Percentiles rank a stretch among this genome's conserved stretches.
Evolutionary conservation across 2,329 filamentous ascomycete genomes (phyloP).

Genomic region (Knufia fluminis): DNA sequence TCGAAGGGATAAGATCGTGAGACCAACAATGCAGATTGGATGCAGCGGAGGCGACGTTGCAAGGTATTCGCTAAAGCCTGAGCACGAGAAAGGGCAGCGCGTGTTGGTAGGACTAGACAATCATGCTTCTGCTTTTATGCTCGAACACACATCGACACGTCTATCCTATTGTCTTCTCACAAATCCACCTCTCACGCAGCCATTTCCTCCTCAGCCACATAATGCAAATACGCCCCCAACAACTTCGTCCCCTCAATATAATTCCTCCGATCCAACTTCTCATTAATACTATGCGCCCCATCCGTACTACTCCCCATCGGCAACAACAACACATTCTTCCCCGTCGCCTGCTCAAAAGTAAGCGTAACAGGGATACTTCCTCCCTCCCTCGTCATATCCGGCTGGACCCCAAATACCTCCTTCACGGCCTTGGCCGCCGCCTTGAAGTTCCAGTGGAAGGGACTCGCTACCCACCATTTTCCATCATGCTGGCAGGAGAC

Average conservation of each 20-base stretch:
- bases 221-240: slow-evolving; percentile 88
- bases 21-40: too few species aligned
- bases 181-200: too few species aligned
- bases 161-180: too few species aligned
- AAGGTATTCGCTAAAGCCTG: too few species aligned
- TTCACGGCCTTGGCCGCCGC: slow-evolving; percentile 94
- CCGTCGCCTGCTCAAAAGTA: slow-evolving; percentile 93
- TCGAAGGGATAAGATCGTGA: too few species aligned
- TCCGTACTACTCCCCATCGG: slow-evolving; percentile 98
- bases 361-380: slow-evolving; percentile 95
- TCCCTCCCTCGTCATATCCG: slow-evolving; percentile 92
- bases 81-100: too few species aligned
- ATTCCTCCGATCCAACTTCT: slow-evolving; percentile 93
- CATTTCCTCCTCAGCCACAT: slow-evolving; percentile 93
- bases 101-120: too few species aligned
- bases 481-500: slow-evolving; percentile 78
- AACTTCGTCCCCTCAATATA: slow-evolving; percentile 98
- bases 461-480: slow-evolving; percentile 97
- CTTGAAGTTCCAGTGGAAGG: slow-evolving; percentile 97
- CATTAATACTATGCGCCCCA: slow-evolving; percentile 94
- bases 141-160: too few species aligned
- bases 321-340: slow-evolving; percentile 91
- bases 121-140: too few species aligned
- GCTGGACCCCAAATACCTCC: slow-evolving; percentile 84
- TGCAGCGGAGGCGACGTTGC: too few species aligned